These are phyloP conservation scores for Thermochaetoides thermophila DNA, from an alignment of 495 filamentous ascomycete genomes.

Conservation along the genomic window DNA sequence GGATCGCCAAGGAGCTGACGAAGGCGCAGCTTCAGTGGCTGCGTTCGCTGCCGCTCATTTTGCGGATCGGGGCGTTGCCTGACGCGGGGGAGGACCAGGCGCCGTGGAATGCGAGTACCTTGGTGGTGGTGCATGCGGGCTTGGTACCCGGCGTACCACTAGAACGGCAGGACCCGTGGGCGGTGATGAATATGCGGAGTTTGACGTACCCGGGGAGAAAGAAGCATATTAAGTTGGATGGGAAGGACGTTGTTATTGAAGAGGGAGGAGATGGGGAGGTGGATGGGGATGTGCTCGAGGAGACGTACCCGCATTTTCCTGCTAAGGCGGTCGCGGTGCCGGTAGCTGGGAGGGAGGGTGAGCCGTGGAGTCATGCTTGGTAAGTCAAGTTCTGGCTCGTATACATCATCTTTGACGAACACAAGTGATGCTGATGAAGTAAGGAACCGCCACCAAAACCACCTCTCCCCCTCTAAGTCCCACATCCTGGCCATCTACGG, in stretches of 20 bases:
- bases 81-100: constrained; percentile 14
- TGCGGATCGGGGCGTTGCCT: constrained; percentile 47
- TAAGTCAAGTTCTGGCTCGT: too few relatives aligned
- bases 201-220: constrained; percentile 26
- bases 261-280: constrained; percentile 1
- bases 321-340: constrained; percentile 44
- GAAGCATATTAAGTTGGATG: not conserved
- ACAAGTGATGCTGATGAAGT: not conserved
- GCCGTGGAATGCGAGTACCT: constrained; percentile 35
- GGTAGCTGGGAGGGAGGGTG: constrained; percentile 39
- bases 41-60: constrained; percentile 54
- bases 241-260: not conserved
- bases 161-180: constrained; percentile 59
- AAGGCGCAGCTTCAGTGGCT: constrained; percentile 54
- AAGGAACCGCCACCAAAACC: constrained; percentile 22
- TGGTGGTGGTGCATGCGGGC: constrained; percentile 74
- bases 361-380: constrained; percentile 52
- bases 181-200: constrained; percentile 84
- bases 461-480: not conserved
- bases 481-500: constrained; percentile 48
- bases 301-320: too few relatives aligned
- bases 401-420: not conserved
- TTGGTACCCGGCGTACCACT: constrained; percentile 59
- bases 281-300: not conserved
- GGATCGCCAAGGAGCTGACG: constrained; percentile 24